Evolutionary conservation across 2,329 filamentous ascomycete species (phyloP).

Genomic region (Tolypocladium ovalisporum): DNA sequence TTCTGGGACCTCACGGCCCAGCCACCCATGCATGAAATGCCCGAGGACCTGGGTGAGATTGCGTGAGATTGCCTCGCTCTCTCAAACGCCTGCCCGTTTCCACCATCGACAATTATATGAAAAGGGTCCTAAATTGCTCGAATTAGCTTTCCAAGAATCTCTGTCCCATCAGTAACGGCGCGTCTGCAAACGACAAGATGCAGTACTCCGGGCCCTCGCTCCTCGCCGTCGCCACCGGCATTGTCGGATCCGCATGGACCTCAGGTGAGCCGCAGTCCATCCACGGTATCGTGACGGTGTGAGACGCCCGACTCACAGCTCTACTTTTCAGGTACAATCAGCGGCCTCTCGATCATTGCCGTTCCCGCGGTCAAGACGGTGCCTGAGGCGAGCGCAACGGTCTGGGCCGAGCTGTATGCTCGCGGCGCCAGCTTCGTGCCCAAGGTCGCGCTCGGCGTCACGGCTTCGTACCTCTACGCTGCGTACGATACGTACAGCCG

Average conservation of each 20-base stretch:
- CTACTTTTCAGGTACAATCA: slow-evolving; percentile 20
- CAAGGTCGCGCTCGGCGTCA: slow-evolving; percentile 18
- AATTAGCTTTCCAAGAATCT: not conserved
- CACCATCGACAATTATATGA: not conserved
- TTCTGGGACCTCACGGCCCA: not conserved
- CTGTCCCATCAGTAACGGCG: not conserved
- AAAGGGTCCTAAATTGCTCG: not conserved
- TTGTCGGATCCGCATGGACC: slow-evolving; percentile 25
- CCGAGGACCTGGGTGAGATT: not conserved
- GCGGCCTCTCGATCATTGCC: slow-evolving; percentile 22
- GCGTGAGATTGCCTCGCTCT: too few relatives aligned
- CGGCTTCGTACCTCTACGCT: slow-evolving; percentile 22
- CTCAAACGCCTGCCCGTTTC: too few relatives aligned
- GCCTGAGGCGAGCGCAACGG: slow-evolving; percentile 16
- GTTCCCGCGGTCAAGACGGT: slow-evolving; percentile 19
- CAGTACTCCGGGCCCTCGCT: slow-evolving; percentile 17
- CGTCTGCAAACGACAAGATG: slow-evolving; percentile 3
- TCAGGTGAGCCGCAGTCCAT: slow-evolving; percentile 15
- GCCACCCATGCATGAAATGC: not conserved
- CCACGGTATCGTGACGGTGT: not conserved
- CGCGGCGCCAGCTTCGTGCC: slow-evolving; percentile 26
- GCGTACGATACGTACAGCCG: slow-evolving; percentile 20
- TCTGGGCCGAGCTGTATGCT: slow-evolving; percentile 26
- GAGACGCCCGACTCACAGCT: not conserved
- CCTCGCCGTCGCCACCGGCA: slow-evolving; percentile 24